These are phyloP conservation scores for Pseudogymnoascus sp. DNA, from an alignment of 2,329 filamentous ascomycete genomes.

Conservation along the genomic window DNA sequence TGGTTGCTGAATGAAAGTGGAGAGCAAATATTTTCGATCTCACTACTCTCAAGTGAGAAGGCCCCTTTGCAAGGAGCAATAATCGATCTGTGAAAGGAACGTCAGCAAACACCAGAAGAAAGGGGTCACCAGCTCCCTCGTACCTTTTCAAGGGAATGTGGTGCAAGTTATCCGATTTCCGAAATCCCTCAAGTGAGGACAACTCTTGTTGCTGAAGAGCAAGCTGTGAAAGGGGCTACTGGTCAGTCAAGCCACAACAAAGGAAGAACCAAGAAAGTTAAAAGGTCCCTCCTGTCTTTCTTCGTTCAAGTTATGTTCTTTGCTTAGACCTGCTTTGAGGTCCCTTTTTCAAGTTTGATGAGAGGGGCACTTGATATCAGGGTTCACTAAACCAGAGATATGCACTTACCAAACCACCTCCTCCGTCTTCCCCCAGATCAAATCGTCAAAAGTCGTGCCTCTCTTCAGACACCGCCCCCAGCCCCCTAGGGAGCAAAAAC, in stretches of 20 bases:
- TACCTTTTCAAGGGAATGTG: background rate
- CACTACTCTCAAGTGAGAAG: background rate
- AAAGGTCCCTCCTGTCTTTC: background rate
- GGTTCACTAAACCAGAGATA: too few species aligned
- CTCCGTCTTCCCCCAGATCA: too few species aligned
- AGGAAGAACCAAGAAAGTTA: background rate
- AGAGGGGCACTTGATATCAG: too few species aligned
- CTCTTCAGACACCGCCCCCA: too few species aligned
- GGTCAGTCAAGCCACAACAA: background rate
- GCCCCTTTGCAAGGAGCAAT: background rate
- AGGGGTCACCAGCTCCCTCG: background rate
- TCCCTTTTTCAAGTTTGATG: background rate
- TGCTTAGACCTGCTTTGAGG: background rate
- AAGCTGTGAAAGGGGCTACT: background rate
- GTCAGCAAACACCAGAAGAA: background rate
- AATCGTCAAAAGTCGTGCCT: too few species aligned
- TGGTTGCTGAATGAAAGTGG: background rate
- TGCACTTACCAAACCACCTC: too few species aligned
- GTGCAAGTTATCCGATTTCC: background rate
- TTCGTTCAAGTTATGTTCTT: background rate
- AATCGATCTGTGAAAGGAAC: background rate
- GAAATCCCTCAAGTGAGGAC: background rate
- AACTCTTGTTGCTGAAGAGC: background rate
- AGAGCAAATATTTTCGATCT: background rate
- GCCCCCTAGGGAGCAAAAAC: too few species aligned